Percentiles rank a stretch among this genome's conserved stretches.
These are phyloP conservation scores for Lactifluus hygrophoroides DNA, from an alignment of 768 basidiomycete genomes.

Conservation along the genomic window DNA sequence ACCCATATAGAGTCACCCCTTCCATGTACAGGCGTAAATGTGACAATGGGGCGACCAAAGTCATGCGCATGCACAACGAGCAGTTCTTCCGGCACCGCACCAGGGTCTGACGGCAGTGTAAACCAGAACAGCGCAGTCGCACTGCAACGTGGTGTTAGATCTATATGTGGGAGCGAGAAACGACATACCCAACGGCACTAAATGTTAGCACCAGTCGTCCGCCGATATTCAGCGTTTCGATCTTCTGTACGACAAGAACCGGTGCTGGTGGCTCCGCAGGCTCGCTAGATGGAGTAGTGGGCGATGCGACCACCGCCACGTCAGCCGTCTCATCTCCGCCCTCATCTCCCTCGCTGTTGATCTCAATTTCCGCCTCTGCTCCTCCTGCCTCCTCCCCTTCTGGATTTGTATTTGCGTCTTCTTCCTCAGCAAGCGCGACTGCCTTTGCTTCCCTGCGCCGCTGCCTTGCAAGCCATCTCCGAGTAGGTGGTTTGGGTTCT, in stretches of 20 bases:
- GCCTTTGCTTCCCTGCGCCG: conserved; percentile 20
- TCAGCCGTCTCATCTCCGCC: conserved; percentile 24
- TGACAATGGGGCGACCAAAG: conserved; percentile 50
- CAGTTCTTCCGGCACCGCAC: background rate
- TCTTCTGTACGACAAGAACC: conserved; percentile 21
- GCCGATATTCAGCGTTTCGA: conserved; percentile 28
- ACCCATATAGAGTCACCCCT: conserved; percentile 37
- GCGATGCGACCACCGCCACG: background rate
- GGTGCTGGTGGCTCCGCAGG: background rate
- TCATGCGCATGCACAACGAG: conserved; percentile 31
- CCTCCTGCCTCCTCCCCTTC: background rate
- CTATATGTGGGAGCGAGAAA: no score
- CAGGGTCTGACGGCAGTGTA: conserved; percentile 23
- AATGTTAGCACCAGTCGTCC: conserved; percentile 44
- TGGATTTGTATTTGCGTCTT: background rate
- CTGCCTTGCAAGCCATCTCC: conserved; percentile 16
- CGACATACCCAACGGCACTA: conserved; percentile 61
- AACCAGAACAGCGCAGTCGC: conserved; percentile 59
- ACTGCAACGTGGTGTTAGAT: no score
- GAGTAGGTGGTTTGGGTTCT: conserved; percentile 17
- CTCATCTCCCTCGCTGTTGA: conserved; percentile 27
- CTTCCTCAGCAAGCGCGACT: background rate
- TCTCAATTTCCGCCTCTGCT: conserved; percentile 11
- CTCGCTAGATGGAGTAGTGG: background rate
- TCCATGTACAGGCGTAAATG: conserved; percentile 37